phyloP scores from a whole-genome alignment of 305 asterid genomes.

The Plantago lanceolata region DNA sequence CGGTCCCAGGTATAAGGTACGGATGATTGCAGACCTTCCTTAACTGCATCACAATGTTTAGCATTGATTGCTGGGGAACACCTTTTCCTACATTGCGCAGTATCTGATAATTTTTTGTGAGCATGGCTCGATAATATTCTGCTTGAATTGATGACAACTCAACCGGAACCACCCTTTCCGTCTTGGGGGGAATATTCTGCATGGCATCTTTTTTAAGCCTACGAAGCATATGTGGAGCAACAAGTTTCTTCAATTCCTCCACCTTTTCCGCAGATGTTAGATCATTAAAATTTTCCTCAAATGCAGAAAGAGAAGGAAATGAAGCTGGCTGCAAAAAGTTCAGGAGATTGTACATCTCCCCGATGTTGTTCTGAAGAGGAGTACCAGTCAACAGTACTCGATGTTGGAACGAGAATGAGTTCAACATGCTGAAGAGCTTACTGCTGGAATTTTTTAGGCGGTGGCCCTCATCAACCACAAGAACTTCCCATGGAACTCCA shows the following conservation, averaged over 20 bases:
- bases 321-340: constrained; percentile 87
- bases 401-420: constrained; percentile 87
- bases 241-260: constrained; percentile 95
- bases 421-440: constrained; percentile 83
- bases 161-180: constrained; percentile 94
- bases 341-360: constrained; percentile 94
- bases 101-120: constrained; percentile 90
- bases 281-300: constrained; percentile 91
- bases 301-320: constrained; percentile 83
- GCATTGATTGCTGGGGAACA: constrained; percentile 89
- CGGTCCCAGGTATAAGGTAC: constrained; percentile 95
- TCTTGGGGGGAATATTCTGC: constrained; percentile 98
- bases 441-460: constrained; percentile 87
- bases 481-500: constrained; percentile 98
- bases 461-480: constrained; percentile 99
- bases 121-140: constrained; percentile 99
- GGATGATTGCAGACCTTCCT: constrained; percentile 99
- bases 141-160: constrained; percentile 96
- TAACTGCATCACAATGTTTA: constrained; percentile 95
- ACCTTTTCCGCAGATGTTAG: constrained; percentile 89
- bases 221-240: constrained; percentile 97
- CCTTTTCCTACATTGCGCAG: constrained; percentile 93
- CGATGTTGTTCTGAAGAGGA: constrained; percentile 95
- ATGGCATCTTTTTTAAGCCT: constrained; percentile 95
- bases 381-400: constrained; percentile 93